Evolutionary conservation across 2,329 filamentous ascomycete genomes (phyloP).

Genomic region (Penicillium sclerotiorum): DNA sequence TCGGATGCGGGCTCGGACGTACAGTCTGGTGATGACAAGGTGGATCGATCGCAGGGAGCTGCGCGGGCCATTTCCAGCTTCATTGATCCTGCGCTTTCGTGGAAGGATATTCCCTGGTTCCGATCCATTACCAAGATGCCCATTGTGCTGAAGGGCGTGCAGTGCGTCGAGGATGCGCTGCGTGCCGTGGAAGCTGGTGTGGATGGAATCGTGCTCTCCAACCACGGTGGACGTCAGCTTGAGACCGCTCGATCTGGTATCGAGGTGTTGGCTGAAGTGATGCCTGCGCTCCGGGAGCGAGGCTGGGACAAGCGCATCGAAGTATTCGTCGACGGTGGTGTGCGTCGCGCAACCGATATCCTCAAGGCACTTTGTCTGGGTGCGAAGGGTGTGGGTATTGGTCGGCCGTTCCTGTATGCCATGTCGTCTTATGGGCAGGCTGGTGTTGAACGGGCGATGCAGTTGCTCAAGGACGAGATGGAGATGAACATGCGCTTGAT

Average conservation of each 20-base stretch:
- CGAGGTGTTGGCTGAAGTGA: constrained; percentile 89
- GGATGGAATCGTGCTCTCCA: constrained; percentile 89
- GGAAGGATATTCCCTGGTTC: constrained; percentile 96
- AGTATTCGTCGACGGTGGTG: constrained; percentile 86
- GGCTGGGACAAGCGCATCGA: constrained; percentile 78
- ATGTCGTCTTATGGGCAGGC: constrained; percentile 90
- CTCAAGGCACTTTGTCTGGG: constrained; percentile 93
- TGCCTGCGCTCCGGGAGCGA: constrained; percentile 77
- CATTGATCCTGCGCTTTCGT: constrained; percentile 91
- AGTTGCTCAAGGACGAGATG: constrained; percentile 91
- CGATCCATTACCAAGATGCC: constrained; percentile 87
- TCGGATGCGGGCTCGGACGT: constrained; percentile 80
- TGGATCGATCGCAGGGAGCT: constrained; percentile 88
- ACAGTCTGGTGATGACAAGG: constrained; percentile 67
- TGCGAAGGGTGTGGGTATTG: constrained; percentile 89
- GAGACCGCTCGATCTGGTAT: constrained; percentile 88
- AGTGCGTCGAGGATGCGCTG: constrained; percentile 92
- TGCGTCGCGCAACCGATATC: constrained; percentile 89
- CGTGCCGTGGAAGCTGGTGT: constrained; percentile 79
- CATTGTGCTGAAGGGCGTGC: constrained; percentile 93
- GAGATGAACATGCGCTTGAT: constrained; percentile 99
- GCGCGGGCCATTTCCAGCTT: constrained; percentile 94
- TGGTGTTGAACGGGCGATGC: constrained; percentile 91
- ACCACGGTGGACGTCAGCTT: constrained; percentile 92
- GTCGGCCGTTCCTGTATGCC: constrained; percentile 90